These are phyloP conservation scores for Magnaporthales sp. DNA, from an alignment of 2,329 filamentous ascomycete genomes.

Conservation along the genomic window DNA sequence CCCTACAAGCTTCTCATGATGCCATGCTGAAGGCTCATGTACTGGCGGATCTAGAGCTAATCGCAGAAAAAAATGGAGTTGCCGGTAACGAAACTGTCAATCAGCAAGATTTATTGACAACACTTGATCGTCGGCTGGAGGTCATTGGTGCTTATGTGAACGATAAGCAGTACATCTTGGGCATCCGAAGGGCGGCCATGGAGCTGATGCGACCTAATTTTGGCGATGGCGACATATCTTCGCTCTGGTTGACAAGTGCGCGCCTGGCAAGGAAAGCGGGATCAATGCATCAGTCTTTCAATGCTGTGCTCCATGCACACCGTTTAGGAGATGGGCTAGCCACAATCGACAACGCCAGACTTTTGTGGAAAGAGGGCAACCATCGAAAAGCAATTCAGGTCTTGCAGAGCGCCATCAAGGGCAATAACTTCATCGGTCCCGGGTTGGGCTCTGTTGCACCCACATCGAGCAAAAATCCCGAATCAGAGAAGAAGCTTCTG, in stretches of 20 bases:
- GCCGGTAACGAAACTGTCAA: slow-evolving; percentile 14
- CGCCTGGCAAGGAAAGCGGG: slow-evolving; percentile 79
- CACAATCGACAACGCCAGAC: slow-evolving; percentile 86
- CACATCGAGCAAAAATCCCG: slow-evolving; percentile 30
- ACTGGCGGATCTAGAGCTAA: slow-evolving; percentile 76
- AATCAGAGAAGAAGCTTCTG: slow-evolving; percentile 47
- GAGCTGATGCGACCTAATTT: slow-evolving; percentile 62
- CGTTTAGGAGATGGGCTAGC: slow-evolving; percentile 77
- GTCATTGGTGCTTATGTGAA: slow-evolving; percentile 80
- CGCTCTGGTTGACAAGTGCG: slow-evolving; percentile 78
- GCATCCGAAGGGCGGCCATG: slow-evolving; percentile 81
- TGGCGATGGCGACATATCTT: slow-evolving; percentile 65
- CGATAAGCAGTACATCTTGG: slow-evolving; percentile 90
- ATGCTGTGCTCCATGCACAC: slow-evolving; percentile 83
- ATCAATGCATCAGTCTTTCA: slow-evolving; percentile 80
- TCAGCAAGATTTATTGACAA: slow-evolving; percentile 36
- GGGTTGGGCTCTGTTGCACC: slow-evolving; percentile 22
- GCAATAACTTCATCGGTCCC: slow-evolving; percentile 56
- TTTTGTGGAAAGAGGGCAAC: slow-evolving; percentile 89
- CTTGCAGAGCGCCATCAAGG: slow-evolving; percentile 75
- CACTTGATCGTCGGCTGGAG: slow-evolving; percentile 70
- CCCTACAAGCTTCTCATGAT: slow-evolving; percentile 76
- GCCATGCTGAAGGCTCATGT: slow-evolving; percentile 80
- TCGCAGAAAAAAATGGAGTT: slow-evolving; percentile 42
- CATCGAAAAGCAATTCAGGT: slow-evolving; percentile 92